Evolutionary conservation across 768 basidiomycete genomes (phyloP).

Genomic region (Tephrocybe sp.): DNA sequence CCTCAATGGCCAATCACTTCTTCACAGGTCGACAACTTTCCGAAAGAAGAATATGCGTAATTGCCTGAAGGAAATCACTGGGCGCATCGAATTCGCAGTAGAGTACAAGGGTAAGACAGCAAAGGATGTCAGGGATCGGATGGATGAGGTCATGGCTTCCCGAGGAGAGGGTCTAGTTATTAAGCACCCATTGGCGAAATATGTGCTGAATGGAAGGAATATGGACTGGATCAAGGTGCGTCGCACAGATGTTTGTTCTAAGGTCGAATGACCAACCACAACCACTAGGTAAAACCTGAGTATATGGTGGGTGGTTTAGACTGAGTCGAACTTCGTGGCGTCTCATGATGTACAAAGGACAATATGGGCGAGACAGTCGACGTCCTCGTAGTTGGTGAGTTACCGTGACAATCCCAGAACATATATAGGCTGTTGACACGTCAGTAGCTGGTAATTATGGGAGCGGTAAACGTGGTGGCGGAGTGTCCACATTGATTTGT

Average conservation of each 20-base stretch:
- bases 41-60: slow-evolving; percentile 76
- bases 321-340: neutral
- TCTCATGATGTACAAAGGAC: slow-evolving; percentile 47
- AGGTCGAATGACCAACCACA: neutral
- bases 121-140: slow-evolving; percentile 73
- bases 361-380: slow-evolving; percentile 93
- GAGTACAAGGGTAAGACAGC: slow-evolving; percentile 75
- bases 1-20: slow-evolving; percentile 78
- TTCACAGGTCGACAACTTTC: slow-evolving; percentile 66
- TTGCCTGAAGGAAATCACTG: slow-evolving; percentile 65
- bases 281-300: slow-evolving; percentile 71
- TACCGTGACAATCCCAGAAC: neutral
- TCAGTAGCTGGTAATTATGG: slow-evolving; percentile 84
- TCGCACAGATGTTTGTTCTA: neutral
- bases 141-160: slow-evolving; percentile 80
- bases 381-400: slow-evolving; percentile 81
- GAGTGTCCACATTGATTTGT: slow-evolving; percentile 86
- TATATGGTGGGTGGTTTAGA: slow-evolving; percentile 59
- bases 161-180: slow-evolving; percentile 94
- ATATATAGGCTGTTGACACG: neutral
- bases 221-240: slow-evolving; percentile 90
- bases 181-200: slow-evolving; percentile 79
- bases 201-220: slow-evolving; percentile 83
- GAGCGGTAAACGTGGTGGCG: slow-evolving; percentile 79
- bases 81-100: slow-evolving; percentile 76